Evolutionary conservation across 176 grass and related monocot species (phyloP).

Genomic region (Phyllostachys edulis): DNA sequence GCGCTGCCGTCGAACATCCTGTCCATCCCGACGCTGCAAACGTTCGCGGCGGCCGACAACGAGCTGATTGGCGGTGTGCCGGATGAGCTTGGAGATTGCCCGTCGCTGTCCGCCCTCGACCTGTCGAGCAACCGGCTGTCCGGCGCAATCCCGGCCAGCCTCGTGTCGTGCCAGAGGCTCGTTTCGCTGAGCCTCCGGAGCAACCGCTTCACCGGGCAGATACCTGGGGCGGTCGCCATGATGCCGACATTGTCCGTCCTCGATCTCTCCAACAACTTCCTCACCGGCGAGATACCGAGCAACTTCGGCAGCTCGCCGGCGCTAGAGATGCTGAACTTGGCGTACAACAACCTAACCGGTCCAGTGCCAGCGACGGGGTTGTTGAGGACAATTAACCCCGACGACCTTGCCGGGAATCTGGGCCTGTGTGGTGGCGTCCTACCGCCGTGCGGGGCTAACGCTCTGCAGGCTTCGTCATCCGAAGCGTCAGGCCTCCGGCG

Average conservation of each 20-base stretch:
- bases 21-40: slow-evolving; percentile 68
- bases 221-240: slow-evolving; percentile 60
- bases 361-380: slow-evolving; percentile 69
- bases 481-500: slow-evolving; percentile 21
- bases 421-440: slow-evolving; percentile 77
- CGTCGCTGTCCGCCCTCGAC: slow-evolving; percentile 72
- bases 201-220: slow-evolving; percentile 71
- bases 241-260: slow-evolving; percentile 88
- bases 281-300: slow-evolving; percentile 72
- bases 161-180: slow-evolving; percentile 72
- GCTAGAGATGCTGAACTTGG: slow-evolving; percentile 86
- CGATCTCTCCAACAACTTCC: slow-evolving; percentile 86
- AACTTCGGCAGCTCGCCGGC: slow-evolving; percentile 89
- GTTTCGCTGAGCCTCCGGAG: slow-evolving; percentile 74
- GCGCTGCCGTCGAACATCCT: slow-evolving; percentile 74
- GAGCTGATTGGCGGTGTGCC: slow-evolving; percentile 72
- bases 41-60: slow-evolving; percentile 80
- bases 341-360: slow-evolving; percentile 89
- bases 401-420: slow-evolving; percentile 79
- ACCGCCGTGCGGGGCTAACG: slow-evolving; percentile 39
- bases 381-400: slow-evolving; percentile 77
- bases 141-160: slow-evolving; percentile 63
- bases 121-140: slow-evolving; percentile 78
- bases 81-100: slow-evolving; percentile 64
- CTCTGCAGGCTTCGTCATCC: slow-evolving; percentile 29